A percentile compares a stretch with the other conserved stretches of the same genome.
Conservation (phyloP, 2,329 filamentous ascomycete genomes). For the Epichloe sylvatica region DNA sequence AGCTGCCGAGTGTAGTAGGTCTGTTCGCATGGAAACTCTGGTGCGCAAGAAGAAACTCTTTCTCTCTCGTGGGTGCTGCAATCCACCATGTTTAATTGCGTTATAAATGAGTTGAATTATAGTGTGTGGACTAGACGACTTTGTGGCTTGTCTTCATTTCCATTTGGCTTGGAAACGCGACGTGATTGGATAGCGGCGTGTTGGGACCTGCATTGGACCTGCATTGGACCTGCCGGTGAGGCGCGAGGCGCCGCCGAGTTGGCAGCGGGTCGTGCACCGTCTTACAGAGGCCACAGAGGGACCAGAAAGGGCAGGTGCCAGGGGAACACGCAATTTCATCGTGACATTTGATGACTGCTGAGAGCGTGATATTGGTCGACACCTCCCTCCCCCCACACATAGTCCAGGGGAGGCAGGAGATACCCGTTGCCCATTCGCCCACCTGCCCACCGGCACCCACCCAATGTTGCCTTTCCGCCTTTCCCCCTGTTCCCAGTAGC, state of each 20-base stretch:
- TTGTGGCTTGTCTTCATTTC: conserved; percentile 5
- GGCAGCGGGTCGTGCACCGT: background rate
- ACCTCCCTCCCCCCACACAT: too few species aligned
- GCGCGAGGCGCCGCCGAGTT: conserved; percentile 1
- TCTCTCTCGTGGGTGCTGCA: too few species aligned
- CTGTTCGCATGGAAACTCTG: background rate
- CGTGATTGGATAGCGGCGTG: conserved; percentile 5
- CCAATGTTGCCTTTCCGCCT: background rate
- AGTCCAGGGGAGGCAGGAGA: background rate
- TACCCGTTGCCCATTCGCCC: background rate
- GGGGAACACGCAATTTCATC: background rate
- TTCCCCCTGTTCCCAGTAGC: too few species aligned
- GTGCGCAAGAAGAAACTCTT: too few species aligned
- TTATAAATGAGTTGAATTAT: too few species aligned
- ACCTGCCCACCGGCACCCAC: background rate
- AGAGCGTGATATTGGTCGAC: too few species aligned
- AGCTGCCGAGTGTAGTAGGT: background rate
- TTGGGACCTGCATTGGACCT: conserved; percentile 8
- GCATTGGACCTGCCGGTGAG: background rate
- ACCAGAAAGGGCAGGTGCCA: too few species aligned
- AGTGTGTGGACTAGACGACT: background rate
- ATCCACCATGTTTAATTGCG: too few species aligned
- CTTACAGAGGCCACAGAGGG: background rate
- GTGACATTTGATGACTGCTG: background rate
- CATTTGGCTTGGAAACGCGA: conserved; percentile 2